Evolutionary conservation across 768 basidiomycete genomes (phyloP).

Genomic region (Leucogyrophana mollusca): DNA sequence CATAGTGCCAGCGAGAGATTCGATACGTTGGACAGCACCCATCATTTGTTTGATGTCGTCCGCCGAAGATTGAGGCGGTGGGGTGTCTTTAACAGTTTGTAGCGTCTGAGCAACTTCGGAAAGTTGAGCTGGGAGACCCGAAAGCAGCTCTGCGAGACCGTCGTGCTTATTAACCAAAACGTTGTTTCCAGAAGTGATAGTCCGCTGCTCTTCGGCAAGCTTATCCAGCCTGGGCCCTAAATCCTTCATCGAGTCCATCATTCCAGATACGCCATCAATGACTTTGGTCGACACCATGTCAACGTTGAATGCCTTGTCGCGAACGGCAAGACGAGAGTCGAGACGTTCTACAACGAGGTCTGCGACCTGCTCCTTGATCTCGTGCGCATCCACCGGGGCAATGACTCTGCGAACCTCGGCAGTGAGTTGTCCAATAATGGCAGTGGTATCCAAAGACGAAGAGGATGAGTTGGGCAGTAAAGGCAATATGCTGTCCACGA

Average conservation of each 20-base stretch:
- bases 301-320: slow-evolving; percentile 68
- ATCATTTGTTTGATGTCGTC: slow-evolving; percentile 23
- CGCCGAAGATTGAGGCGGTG: slow-evolving; percentile 14
- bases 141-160: slow-evolving; percentile 39
- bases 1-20: slow-evolving; percentile 48
- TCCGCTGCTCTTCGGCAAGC: slow-evolving; percentile 42
- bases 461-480: slow-evolving; percentile 48
- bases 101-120: slow-evolving; percentile 44
- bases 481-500: slow-evolving; percentile 71
- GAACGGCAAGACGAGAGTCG: slow-evolving; percentile 74
- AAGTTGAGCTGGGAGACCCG: slow-evolving; percentile 48
- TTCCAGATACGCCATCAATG: slow-evolving; percentile 46
- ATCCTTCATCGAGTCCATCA: slow-evolving; percentile 41
- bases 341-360: slow-evolving; percentile 86
- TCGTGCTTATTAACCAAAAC: slow-evolving; percentile 40
- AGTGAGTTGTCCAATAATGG: slow-evolving; percentile 57
- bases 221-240: slow-evolving; percentile 39
- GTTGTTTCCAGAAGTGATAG: slow-evolving; percentile 35
- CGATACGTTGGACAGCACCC: slow-evolving; percentile 43
- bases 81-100: slow-evolving; percentile 23
- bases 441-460: slow-evolving; percentile 48
- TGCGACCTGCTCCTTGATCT: slow-evolving; percentile 87
- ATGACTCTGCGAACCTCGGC: slow-evolving; percentile 70
- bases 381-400: slow-evolving; percentile 77
- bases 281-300: slow-evolving; percentile 58